These are phyloP conservation scores for Carex littledalei DNA, from an alignment of 176 grass and related monocot species.

Conservation along the genomic window DNA sequence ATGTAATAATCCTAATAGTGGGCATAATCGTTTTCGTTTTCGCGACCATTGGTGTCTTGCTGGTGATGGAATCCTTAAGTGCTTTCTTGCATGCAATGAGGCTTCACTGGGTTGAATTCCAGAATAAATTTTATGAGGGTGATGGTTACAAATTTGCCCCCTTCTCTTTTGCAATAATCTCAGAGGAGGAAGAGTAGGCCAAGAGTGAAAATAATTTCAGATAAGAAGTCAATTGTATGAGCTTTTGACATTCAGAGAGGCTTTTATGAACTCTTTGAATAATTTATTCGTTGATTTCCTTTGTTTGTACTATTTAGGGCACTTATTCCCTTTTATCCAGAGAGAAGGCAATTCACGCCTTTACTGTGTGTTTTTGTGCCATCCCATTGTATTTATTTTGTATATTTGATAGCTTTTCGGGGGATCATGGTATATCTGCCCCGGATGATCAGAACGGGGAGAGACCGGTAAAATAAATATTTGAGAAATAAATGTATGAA, in stretches of 20 bases:
- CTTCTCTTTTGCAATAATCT: slow-evolving; percentile 58
- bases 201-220: neutral
- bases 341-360: slow-evolving; percentile 10
- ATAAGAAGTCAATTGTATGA: slow-evolving; percentile 11
- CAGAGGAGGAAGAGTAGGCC: slow-evolving; percentile 47
- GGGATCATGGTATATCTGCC: slow-evolving; percentile 13
- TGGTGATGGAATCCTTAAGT: slow-evolving; percentile 96
- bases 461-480: slow-evolving; percentile 16
- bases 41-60: slow-evolving; percentile 76
- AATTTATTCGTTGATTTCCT: slow-evolving; percentile 24
- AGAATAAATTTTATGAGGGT: slow-evolving; percentile 97
- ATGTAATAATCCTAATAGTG: slow-evolving; percentile 31
- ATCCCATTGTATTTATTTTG: slow-evolving; percentile 13
- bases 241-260: slow-evolving; percentile 21
- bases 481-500: slow-evolving; percentile 20
- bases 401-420: slow-evolving; percentile 27
- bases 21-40: slow-evolving; percentile 55
- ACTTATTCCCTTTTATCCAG: neutral
- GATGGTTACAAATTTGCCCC: slow-evolving; percentile 96
- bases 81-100: slow-evolving; percentile 94
- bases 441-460: slow-evolving; percentile 4
- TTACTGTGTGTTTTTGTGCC: neutral
- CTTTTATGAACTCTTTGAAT: slow-evolving; percentile 26
- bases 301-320: slow-evolving; percentile 12
- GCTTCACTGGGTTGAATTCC: slow-evolving; percentile 99